phyloP scores from a whole-genome alignment of 345 rosid species.

The Aquilaria sinensis region DNA sequence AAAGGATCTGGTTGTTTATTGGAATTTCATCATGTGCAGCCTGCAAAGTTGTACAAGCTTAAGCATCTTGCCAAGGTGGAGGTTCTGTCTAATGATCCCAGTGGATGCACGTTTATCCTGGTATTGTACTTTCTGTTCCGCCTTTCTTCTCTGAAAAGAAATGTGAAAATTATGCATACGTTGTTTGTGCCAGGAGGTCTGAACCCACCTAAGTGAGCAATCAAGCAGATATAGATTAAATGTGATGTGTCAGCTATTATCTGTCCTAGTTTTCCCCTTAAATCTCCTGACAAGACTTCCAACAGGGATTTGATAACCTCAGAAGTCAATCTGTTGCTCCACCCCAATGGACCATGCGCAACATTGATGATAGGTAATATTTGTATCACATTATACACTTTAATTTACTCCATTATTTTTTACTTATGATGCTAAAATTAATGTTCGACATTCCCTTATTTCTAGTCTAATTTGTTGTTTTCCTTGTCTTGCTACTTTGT shows the following conservation, averaged over 20 bases:
- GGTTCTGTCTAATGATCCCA: conserved; percentile 91
- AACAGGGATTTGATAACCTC: conserved; percentile 97
- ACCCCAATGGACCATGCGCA: conserved; percentile 99
- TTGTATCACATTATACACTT: background rate
- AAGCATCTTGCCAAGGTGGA: conserved; percentile 95
- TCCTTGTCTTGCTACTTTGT: background rate
- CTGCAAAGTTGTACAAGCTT: conserved; percentile 90
- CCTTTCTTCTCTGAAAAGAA: conserved; percentile 5
- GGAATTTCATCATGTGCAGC: conserved; percentile 38
- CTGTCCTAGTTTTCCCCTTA: background rate
- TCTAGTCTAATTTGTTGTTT: background rate
- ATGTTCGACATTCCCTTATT: too few species aligned
- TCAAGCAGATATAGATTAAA: conserved; percentile 7
- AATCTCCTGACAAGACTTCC: conserved; percentile 27
- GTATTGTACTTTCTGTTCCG: conserved; percentile 31
- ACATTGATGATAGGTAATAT: conserved; percentile 79
- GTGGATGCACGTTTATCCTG: conserved; percentile 94
- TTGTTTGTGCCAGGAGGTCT: too few species aligned
- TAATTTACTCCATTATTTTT: background rate
- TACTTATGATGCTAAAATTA: background rate
- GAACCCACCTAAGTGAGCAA: conserved; percentile 11
- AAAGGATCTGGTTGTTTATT: conserved; percentile 6
- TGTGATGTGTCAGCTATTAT: background rate
- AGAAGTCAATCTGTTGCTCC: conserved; percentile 97
- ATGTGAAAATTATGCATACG: background rate